Evolutionary conservation across 208 protist species (phyloP).

Genomic region (Trichomonas gallinae): DNA sequence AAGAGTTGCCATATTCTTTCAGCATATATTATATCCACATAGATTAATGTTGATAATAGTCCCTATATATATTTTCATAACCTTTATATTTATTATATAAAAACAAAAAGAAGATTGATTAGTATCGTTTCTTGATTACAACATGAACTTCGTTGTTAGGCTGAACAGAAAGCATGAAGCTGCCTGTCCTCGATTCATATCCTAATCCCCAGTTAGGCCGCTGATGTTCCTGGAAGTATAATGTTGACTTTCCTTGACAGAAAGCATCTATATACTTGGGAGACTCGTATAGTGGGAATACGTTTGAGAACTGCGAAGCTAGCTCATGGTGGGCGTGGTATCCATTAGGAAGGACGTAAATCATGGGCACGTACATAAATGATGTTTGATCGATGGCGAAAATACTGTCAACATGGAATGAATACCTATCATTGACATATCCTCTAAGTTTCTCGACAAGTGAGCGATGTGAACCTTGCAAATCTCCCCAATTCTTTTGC

Average conservation of each 20-base stretch:
- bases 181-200: background rate
- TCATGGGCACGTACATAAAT: background rate
- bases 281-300: background rate
- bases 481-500: background rate
- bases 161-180: background rate
- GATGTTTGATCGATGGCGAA: background rate
- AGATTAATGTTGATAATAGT: no score
- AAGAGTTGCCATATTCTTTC: no score
- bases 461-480: background rate
- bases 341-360: background rate
- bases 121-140: no score
- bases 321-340: background rate
- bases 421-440: background rate
- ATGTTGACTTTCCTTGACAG: background rate
- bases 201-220: background rate
- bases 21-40: no score
- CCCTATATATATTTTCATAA: no score
- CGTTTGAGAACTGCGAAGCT: background rate
- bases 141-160: background rate
- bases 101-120: no score
- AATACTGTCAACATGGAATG: background rate
- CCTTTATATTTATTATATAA: no score
- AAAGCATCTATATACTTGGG: background rate
- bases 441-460: background rate
- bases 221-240: background rate